Evolutionary conservation across 306 rosid genomes (phyloP), one percentile per base, ranked within the genome.

Genomic region (Begonia peltatifolia): DNA sequence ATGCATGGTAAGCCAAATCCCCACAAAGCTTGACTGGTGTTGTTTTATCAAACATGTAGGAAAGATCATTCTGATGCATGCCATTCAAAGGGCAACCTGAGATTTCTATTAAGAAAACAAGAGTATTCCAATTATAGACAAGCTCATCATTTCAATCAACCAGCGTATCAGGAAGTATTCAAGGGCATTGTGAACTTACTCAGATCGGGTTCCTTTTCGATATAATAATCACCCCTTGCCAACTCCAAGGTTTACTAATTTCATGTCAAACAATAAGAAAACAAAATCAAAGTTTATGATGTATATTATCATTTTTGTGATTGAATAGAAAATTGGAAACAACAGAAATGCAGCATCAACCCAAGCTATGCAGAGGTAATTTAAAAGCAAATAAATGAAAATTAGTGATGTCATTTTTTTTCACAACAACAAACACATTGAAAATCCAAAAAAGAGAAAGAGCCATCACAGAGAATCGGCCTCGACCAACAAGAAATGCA

Each of bases 21-120:
- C 79, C 83, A 44, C 93, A 84, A 75, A 82, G 93, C 71, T 84
- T 89, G 56, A 80, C 81, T 15, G 97, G 97, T 55, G 97, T 84
- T 64, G 95, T 63, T 78, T 82, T 3, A 20, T 20, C 6, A 30
- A 30, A 30, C 6, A 30, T 30, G 38, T 30, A 4, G 9, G 38
- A 30, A 30, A 5, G 38, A 30, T 30, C 38, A 30, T 30, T 7
- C 38, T 5, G 38, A 30, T 9, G 6, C 38, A 30, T 30, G 0
- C 7, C 38, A 30, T 30, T 5, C 38, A 30, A 30, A 30, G 5
- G 3, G 0, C 38, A 30, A 6, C 3, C 8, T 30, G 38, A 5
- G 9, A 30, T 30, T 7, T 30, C 38, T 5, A 30, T 30, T 30
- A 30, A 30, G 38, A 30, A 30, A 30, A 30, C 38, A 30, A 30